phyloP scores from a whole-genome alignment of 31 red algal species.

The Bonnemaisonia californica region DNA sequence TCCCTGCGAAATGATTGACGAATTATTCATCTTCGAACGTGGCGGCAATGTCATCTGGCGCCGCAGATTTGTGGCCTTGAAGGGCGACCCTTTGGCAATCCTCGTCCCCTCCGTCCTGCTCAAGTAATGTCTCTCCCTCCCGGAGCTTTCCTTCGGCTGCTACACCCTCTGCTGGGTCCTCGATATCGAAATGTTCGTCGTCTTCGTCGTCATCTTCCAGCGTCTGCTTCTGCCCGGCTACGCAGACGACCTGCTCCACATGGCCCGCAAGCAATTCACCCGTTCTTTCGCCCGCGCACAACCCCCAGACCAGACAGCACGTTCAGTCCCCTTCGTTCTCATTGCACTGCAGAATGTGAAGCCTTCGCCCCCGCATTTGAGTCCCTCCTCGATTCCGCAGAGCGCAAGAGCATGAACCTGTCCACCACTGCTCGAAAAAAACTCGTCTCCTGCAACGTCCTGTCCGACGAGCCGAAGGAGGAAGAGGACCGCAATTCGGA shows the following conservation, averaged over 20 bases:
- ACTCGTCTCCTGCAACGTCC: not conserved
- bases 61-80: slow-evolving; percentile 58
- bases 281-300: not conserved
- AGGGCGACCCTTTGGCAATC: slow-evolving; percentile 61
- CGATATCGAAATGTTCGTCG: slow-evolving; percentile 60
- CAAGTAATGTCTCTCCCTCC: slow-evolving; percentile 65
- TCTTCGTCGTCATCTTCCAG: slow-evolving; percentile 84
- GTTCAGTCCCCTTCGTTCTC: slow-evolving; percentile 8
- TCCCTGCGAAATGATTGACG: slow-evolving; percentile 75
- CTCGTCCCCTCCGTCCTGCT: slow-evolving; percentile 93
- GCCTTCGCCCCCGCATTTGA: slow-evolving; percentile 33
- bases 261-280: slow-evolving; percentile 66
- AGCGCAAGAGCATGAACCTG: slow-evolving; percentile 37
- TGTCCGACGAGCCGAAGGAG: not conserved
- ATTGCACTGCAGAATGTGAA: slow-evolving; percentile 31
- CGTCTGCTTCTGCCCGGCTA: slow-evolving; percentile 63
- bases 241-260: slow-evolving; percentile 65
- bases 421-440: not conserved
- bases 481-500: not conserved
- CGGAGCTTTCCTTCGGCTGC: slow-evolving; percentile 52
- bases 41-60: slow-evolving; percentile 88
- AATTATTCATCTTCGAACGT: slow-evolving; percentile 88
- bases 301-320: not conserved
- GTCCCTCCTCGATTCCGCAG: slow-evolving; percentile 24
- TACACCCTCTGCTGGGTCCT: slow-evolving; percentile 76